A percentile compares a stretch with the other conserved stretches of the same genome.
Conservation (phyloP, 305 asterid species). For the Fraxinus greggii region DNA sequence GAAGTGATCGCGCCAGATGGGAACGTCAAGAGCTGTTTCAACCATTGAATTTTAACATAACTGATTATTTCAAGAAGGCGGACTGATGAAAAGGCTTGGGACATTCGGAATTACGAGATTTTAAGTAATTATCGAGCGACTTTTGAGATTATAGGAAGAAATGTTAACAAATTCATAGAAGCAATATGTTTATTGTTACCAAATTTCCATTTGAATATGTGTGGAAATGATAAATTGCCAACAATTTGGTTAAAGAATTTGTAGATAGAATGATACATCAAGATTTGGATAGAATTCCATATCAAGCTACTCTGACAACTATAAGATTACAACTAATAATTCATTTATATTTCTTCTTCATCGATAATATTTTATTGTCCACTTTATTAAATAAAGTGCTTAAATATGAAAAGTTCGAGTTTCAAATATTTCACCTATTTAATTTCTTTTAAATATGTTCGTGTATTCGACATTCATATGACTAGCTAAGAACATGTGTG, state of each 20-base stretch:
- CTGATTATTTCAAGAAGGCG: not conserved
- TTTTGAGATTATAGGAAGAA: not conserved
- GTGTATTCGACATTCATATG: not conserved
- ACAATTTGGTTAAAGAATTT: not conserved
- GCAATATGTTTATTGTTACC: not conserved
- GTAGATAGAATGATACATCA: not conserved
- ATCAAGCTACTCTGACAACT: too few species aligned
- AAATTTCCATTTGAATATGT: not conserved
- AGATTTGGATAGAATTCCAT: not conserved
- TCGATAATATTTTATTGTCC: too few species aligned
- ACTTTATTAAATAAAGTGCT: not conserved
- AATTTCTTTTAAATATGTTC: not conserved
- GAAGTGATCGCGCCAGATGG: constrained; percentile 63
- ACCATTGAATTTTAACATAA: constrained; percentile 39
- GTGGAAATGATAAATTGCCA: not conserved
- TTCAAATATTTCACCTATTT: not conserved
- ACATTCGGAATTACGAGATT: not conserved
- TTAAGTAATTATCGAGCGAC: not conserved
- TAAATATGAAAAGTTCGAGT: not conserved
- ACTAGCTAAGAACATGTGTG: too few species aligned
- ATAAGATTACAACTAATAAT: too few species aligned
- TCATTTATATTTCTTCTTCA: not conserved
- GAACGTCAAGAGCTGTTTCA: constrained; percentile 62
- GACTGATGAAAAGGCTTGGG: not conserved
- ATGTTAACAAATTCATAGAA: not conserved